Base-by-base conservation (phyloP, 257 asterid genomes). In the Datura wrightii region DNA sequence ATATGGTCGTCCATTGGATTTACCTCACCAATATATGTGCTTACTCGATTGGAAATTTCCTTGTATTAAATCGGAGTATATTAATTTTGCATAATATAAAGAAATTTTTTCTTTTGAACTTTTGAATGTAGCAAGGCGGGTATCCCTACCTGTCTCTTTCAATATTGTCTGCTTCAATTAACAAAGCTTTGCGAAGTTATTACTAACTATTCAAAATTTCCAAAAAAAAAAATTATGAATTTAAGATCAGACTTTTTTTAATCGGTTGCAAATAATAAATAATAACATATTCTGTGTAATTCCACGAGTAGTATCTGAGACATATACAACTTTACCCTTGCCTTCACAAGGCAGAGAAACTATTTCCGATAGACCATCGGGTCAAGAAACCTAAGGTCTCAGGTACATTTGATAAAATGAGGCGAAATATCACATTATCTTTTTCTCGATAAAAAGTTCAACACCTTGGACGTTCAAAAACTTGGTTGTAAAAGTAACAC, bases 121-220 rank as follows among this genome's bases (percentile, higher is more conserved):
- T 76, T 76, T 76, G 62, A 76, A 76, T 76, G 14, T 76, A 31
- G 60, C 13, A 19, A 74, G 62, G 82, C 60, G 46, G 81, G 62
- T 48, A 31, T 50, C 10, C 50, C 13, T 4, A 4, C 18, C 31
- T 31, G 82, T 76, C 62, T 16, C 81, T 76, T 50, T 76, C 82
- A 76, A 6, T 50, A 14, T 50, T 76, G 82, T 8, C 82, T 48
- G 24, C 44, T 76, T 31, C 44, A 48, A 24, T 48, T 48, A 4
- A 74, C n/a, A 63, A 10, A 44, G 79, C 9, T 16, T 70, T 9
- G 37, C 39, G 15, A 69, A 6, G 39, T n/a, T 71, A 71, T 71
- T 34, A 34, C 9, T 1, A 65, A 13, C 10, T 66, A 13, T 36
- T 13, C 37, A 5, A 36, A 65, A 8, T 24, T 24, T 24, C 31